Evolutionary conservation across 805 yeast genomes (phyloP).

Genomic region (Novakomyces olei): DNA sequence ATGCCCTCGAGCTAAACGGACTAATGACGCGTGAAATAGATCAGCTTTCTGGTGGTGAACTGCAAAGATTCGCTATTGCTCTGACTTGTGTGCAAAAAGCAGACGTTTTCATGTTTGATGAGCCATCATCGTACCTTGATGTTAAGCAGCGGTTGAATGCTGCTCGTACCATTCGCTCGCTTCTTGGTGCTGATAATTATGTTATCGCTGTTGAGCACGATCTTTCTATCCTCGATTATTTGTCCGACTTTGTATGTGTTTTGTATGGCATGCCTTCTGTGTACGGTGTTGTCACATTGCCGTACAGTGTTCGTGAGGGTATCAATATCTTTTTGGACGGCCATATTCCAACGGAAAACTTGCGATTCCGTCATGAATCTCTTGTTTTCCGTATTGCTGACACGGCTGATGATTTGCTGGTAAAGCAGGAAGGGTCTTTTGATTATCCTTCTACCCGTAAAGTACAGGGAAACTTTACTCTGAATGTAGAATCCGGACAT

Average conservation of each 20-base stretch:
- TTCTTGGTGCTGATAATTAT: conserved; percentile 46
- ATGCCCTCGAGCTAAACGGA: conserved; percentile 48
- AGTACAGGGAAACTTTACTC: conserved; percentile 90
- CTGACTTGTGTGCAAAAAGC: conserved; percentile 91
- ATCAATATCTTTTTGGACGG: conserved; percentile 96
- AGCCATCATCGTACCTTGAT: conserved; percentile 94
- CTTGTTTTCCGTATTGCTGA: conserved; percentile 83
- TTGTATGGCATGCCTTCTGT: conserved; percentile 96
- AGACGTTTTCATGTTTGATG: conserved; percentile 96
- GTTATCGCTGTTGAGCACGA: conserved; percentile 98
- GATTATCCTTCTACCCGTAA: conserved; percentile 62
- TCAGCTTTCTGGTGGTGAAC: conserved; percentile 91
- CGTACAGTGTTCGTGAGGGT: conserved; percentile 95
- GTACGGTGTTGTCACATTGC: conserved; percentile 94
- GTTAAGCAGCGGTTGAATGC: conserved; percentile 97
- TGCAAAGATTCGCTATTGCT: conserved; percentile 94
- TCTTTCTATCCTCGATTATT: conserved; percentile 86
- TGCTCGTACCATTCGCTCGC: conserved; percentile 76
- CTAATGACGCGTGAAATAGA: conserved; percentile 72
- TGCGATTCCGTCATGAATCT: conserved; percentile 90
- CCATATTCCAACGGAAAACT: conserved; percentile 86
- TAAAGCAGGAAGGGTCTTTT: conserved; percentile 62
- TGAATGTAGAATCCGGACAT: conserved; percentile 64
- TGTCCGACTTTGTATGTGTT: conserved; percentile 92
- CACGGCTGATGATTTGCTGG: conserved; percentile 52